Base-by-base conservation (phyloP, 345 rosid species). In the Erysimum cheiranthoides region DNA sequence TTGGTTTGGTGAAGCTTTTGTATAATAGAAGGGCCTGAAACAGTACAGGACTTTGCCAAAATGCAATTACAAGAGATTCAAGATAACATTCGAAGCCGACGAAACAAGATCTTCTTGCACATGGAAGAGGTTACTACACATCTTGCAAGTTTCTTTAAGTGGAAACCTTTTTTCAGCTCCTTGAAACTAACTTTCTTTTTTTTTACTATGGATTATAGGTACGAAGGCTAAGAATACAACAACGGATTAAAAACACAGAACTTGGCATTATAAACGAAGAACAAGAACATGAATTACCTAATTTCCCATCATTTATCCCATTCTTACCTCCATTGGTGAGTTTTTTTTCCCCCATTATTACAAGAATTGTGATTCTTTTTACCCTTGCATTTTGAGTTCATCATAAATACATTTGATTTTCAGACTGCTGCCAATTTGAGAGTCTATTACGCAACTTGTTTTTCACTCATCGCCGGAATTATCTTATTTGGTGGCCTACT, bases 1-100 rank as follows among this genome's bases (percentile, higher is more conserved):
- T 70, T 34, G 21, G 2, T 2, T 12, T 7, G 35, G 43, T 82
- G 82, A 85, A 94, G 98, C 5, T 94, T 94, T 82, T 94, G 98
- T 77, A 94, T 94, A 62, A 94, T 94, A 75, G 98, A 94, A 87
- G 98, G 98, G 10, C 98, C 98, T 21, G 98, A 90, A 75, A 92
- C 97, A 36, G 96, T 92, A 40, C 92, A 89, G 71, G 97, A 90
- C 84, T 94, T 94, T 73, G 93, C 90, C 14, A 82, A 89, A 73
- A 94, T 94, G 98, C 93, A 92, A 72, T 73, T 87, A 39, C 91
- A 76, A 82, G 98, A 94, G 85, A 90, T 94, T 83, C 95, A 89
- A 66, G 98, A 94, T 69, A 94, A 94, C 71, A 89, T 94, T 81
- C 79, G 92, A 49, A 94, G 96, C 82, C 85, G 98, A 14, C 83